Base-by-base conservation (phyloP, 345 rosid genomes). In the Eucalyptus sideroxylon region DNA sequence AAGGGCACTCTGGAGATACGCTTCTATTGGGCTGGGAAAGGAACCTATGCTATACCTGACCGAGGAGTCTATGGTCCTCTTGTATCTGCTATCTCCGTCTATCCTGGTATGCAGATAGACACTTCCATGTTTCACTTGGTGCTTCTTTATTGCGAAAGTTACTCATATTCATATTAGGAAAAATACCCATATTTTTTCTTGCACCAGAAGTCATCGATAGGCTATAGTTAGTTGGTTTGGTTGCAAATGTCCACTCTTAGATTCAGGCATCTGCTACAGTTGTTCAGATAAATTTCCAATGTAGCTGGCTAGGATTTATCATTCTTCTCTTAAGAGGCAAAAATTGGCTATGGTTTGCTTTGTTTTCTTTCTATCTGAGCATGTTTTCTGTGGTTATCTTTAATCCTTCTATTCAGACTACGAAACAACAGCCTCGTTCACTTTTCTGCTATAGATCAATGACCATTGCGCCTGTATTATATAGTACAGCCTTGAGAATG, bases 1-100 rank as follows among this genome's bases (percentile, higher is more conserved):
- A 3, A 23, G 2, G 19, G 60, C 53, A 91, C 69, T 44, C 16
- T 91, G 86, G 93, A 91, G 89, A 90, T 91, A 40, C 91, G 91
- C 26, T 87, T 91, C 7, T 89, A 88, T 51, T 91, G 90, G 91
- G 90, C 93, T 87, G 91, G 93, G n/a, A 90, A 49, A 51, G 91
- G 93, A 15, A 90, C 93, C 8, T 81, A 42, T 30, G 5, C 7
- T 55, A 87, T 90, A 45, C 92, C 92, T 17, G 2, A 0, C 1
- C 62, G 31, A 51, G 91, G 93, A 88, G 53, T 88, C 7, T 90
- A 91, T 62, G 93, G 93, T 45, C 89, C 93, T 82, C 65, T 91
- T 19, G 85, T 91, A 62, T 92, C 92, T 34, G 93, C 92, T 9
- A 89, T 92, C 11, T 89, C 92, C 9, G 86, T 86, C 44, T 16